Base-by-base conservation (phyloP, 108 stramenopile genomes). In the Pinguiococcus pyrenoidosus region DNA sequence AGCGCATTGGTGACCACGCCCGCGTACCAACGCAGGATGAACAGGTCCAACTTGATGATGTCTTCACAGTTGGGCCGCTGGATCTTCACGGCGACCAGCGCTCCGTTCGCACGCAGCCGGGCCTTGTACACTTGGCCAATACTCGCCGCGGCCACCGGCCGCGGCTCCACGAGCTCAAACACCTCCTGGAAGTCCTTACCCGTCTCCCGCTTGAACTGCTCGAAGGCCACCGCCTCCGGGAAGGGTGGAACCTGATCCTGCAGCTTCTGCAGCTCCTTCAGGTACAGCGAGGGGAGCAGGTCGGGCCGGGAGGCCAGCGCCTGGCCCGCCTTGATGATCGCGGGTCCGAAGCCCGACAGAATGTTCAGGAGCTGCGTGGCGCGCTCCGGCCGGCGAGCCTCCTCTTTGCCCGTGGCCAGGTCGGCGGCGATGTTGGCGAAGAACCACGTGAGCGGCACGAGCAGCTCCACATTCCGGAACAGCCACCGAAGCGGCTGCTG, bases 231-330 rank as follows among this genome's bases (percentile, higher is more conserved):
- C 28, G 72, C 69, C 57, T 85, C 86, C 33, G 67, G 53, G 51
- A 87, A 94, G 0, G 82, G 69, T 1, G 92, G 92, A 0, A 90
- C 84, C 44, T 87, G 81, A 55, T 94, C 92, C 55, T 94, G 92
- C 30, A 94, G 56, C 44, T 88, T 85, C 69, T 94, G 92, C 46
- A 94, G 68, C 50, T 90, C 85, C 33, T 86, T 81, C 57, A 94
- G 51, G 56, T 94, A 94, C 60, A 89, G 89, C 10, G 62, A 61
- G 13, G 92, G 92, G 17, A 94, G 55, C 43, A 94, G 73, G 61
- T 94, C 92, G 0, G 92, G 82, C 47, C 92, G 68, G 29, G 73
- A 75, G 32, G 87, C 66, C 22, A 94, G 53, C 4, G 92, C 92
- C 66, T 94, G 87, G 12, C 90, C 89, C 1, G 75, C 28, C 62